Base-by-base conservation (phyloP, 768 basidiomycete genomes). In the Hirschioporus abietinus region DNA sequence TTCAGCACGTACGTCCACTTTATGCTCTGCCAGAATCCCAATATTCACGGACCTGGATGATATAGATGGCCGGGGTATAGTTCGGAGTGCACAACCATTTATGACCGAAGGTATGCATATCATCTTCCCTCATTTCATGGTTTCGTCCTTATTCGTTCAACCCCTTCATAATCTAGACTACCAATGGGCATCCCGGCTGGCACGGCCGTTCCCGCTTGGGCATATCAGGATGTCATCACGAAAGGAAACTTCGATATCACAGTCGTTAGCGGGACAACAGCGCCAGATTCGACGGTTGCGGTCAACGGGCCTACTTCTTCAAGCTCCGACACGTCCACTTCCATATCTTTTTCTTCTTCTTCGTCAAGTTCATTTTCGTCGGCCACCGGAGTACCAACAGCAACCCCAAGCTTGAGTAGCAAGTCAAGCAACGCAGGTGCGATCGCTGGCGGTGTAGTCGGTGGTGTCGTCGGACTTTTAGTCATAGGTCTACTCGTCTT, bases 381-480 rank as follows among this genome's bases (percentile, higher is more conserved):
- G 30, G 30, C 42, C 12, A 6, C 42, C 42, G 42, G 20, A 20
- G 12, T 10, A 52, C 12, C 20, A 12, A 52, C 20, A 52, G 42
- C 20, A 20, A 52, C 42, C 5, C 12, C 42, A 20, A 20, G 42
- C 42, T 20, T 10, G 20, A 52, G 42, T 20, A 36, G 35, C 35
- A 52, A 52, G 42, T 52, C 42, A 10, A 52, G 12, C 5, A 76
- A 84, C 69, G 80, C 84, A 1, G 87, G 87, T 1, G 85, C 84
- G 23, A 88, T 89, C 42, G 85, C 84, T 0, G 88, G 88, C 52
- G 88, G 89, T 23, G 83, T 85, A 7, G 78, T 87, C 7, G 86
- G 86, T 3, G 86, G 83, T 17, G 66, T 89, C 1, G 78, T 84
- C 26, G 79, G 74, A 20, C 66, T 84, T n/a, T 81, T 78, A 8